phyloP scores from a whole-genome alignment of 768 basidiomycete genomes.

The Mycena chlorophos region DNA sequence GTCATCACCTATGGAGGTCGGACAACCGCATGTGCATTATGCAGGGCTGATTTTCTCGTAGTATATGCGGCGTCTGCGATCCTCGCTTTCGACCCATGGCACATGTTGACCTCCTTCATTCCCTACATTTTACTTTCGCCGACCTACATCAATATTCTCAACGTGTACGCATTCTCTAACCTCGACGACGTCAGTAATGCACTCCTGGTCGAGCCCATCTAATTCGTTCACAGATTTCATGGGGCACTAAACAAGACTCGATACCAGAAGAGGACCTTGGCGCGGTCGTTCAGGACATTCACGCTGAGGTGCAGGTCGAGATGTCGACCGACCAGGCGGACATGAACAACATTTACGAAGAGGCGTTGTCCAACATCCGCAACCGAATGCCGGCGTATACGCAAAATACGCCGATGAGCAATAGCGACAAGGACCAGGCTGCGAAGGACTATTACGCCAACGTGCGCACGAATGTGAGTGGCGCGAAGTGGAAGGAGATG shows the following conservation, averaged over 20 bases:
- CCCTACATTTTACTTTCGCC: conserved; percentile 89
- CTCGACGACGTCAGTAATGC: conserved; percentile 68
- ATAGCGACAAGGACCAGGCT: conserved; percentile 67
- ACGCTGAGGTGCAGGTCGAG: conserved; percentile 85
- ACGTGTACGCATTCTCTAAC: conserved; percentile 83
- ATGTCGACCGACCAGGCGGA: conserved; percentile 80
- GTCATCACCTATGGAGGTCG: conserved; percentile 80
- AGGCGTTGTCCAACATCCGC: conserved; percentile 74
- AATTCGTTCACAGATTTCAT: conserved; percentile 62
- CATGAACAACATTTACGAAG: conserved; percentile 81
- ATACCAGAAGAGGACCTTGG: conserved; percentile 76
- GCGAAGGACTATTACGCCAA: conserved; percentile 89
- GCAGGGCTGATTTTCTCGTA: conserved; percentile 24
- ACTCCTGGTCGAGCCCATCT: conserved; percentile 1
- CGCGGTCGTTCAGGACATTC: conserved; percentile 75
- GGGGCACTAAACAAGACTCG: conserved; percentile 95
- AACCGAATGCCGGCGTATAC: conserved; percentile 43
- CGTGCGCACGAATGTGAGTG: conserved; percentile 28
- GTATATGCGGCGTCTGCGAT: conserved; percentile 78
- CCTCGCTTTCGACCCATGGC: conserved; percentile 93
- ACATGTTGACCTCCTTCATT: conserved; percentile 87
- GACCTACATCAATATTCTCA: conserved; percentile 73
- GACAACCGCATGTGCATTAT: conserved; percentile 21
- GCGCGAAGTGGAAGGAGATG: neutral
- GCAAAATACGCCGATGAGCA: conserved; percentile 36